Conservation (phyloP, 768 basidiomycete genomes). For the Chlorophyllum brunneum region DNA sequence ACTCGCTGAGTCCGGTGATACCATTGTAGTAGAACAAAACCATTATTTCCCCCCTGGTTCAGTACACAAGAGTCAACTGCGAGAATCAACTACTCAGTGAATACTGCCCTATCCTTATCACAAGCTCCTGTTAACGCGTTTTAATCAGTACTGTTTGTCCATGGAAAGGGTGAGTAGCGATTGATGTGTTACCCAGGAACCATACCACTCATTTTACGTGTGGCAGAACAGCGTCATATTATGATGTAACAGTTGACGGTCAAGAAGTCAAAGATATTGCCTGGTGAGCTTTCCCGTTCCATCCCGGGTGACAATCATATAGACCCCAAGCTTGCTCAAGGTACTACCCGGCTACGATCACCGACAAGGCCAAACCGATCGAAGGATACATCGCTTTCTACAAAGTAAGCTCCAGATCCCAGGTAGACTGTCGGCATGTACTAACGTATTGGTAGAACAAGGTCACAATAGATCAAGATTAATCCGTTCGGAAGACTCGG, state of each 20-base stretch:
- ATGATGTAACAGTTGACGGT: conserved; percentile 50
- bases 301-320: neutral
- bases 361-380: conserved; percentile 55
- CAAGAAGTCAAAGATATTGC: conserved; percentile 51
- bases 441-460: conserved; percentile 38
- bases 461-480: conserved; percentile 27
- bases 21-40: conserved; percentile 61
- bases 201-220: neutral
- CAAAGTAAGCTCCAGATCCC: conserved; percentile 62
- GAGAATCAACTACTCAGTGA: conserved; percentile 44
- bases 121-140: neutral
- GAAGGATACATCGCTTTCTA: conserved; percentile 74
- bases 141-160: conserved; percentile 46
- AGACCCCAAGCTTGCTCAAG: conserved; percentile 30
- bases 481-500: too few relatives aligned
- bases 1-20: conserved; percentile 55
- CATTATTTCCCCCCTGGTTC: conserved; percentile 68
- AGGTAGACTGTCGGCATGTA: too few relatives aligned
- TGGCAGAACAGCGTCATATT: conserved; percentile 60
- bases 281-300: conserved; percentile 51
- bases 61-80: conserved; percentile 43
- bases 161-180: conserved; percentile 66
- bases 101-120: neutral
- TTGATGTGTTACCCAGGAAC: neutral
- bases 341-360: conserved; percentile 60